These are phyloP conservation scores for Glonium stellatum DNA, from an alignment of 495 filamentous ascomycete genomes.

Conservation along the genomic window DNA sequence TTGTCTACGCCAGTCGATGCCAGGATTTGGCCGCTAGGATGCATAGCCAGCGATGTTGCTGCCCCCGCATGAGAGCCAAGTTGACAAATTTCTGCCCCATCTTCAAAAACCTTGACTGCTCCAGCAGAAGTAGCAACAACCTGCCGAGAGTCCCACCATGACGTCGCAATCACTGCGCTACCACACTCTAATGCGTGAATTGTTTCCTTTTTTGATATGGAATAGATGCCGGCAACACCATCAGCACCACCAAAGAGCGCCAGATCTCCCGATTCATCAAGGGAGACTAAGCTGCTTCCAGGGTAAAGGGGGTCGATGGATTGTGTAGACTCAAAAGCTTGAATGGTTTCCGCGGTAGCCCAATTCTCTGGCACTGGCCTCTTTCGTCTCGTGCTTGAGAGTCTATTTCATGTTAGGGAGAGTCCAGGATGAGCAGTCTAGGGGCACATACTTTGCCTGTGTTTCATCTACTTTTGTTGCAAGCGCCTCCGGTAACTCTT, in stretches of 20 bases:
- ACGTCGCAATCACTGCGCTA: constrained; percentile 67
- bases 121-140: constrained; percentile 71
- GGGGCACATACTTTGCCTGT: constrained; percentile 60
- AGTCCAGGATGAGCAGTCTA: neutral
- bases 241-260: constrained; percentile 75
- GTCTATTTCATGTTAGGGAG: constrained; percentile 43
- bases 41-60: constrained; percentile 67
- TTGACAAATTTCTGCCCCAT: constrained; percentile 54
- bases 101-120: constrained; percentile 65
- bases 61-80: constrained; percentile 75
- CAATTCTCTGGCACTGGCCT: constrained; percentile 76
- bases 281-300: constrained; percentile 57
- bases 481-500: constrained; percentile 63
- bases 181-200: constrained; percentile 58
- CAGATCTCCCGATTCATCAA: constrained; percentile 58
- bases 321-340: constrained; percentile 54
- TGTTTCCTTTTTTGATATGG: constrained; percentile 61
- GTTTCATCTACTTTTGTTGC: constrained; percentile 68
- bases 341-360: constrained; percentile 68
- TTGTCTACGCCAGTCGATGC: constrained; percentile 88
- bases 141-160: constrained; percentile 67
- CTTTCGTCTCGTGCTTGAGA: constrained; percentile 80
- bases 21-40: constrained; percentile 77
- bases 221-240: constrained; percentile 73
- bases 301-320: constrained; percentile 58